Base-by-base conservation (phyloP, 2,329 filamentous ascomycete species). In the Raffaelea arxii region DNA sequence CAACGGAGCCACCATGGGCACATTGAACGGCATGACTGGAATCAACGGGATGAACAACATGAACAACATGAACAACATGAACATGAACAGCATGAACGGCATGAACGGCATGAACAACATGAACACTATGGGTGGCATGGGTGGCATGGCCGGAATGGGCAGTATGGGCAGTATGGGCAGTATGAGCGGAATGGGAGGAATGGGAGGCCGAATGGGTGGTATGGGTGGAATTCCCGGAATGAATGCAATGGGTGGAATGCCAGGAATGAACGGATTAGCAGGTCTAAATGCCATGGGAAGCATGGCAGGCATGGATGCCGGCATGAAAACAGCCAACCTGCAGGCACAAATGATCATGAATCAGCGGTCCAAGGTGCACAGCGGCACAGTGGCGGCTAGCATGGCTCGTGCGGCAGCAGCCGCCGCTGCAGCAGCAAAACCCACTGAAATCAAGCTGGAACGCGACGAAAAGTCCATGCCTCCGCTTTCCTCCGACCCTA, bases 331-430 rank as follows among this genome's bases (percentile, higher is more conserved):
- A 1, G 39, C 43, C 12, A 43, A 44, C 4, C 39, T 49, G 14
- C 52, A 50, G 25, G 30, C 46, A 6, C 49, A 42, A n/a, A 44
- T 50, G 38, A 25, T 49, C 44, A 35, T 43, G 35, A 49, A 30
- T 43, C 50, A 50, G 35, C 16, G 36, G 22, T 12, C 30, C 42
- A 38, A 36, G n/a, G 3, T 22, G 16, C 16, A 4, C 23, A 38
- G 21, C 6, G 14, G 11, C 11, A 16, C 35, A 6, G 35, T n/a
- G 3, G 23, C 23, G 19, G 36, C 45, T 32, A 37, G 43, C 12
- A n/a, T 23, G 16, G 36, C 21, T 24, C 18, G 35, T 37, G 35
- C 38, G 25, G 38, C 38, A 40, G 21, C 22, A 24, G 16, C 21
- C 14, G 38, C 38, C 23, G 9, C 7, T 24, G 12, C 43, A 39